A percentile compares a stretch with the other conserved stretches of the same genome.
phyloP scores from a whole-genome alignment of 768 basidiomycete genomes.

The Lyophyllum semitale region DNA sequence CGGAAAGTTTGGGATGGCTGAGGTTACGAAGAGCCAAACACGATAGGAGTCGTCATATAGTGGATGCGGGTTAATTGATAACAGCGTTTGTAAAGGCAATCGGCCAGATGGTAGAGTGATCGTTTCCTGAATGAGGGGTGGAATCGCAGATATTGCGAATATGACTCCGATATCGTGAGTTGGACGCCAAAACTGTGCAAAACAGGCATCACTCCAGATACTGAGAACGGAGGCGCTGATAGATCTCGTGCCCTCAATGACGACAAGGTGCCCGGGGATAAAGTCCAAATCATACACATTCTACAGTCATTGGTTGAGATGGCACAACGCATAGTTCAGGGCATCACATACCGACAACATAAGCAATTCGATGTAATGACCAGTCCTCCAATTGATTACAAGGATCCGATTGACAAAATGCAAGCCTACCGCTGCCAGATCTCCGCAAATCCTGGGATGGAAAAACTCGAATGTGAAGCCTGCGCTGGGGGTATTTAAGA shows the following conservation, averaged over 20 bases:
- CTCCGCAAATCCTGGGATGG: neutral
- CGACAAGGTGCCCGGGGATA: slow-evolving; percentile 1
- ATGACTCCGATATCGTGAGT: neutral
- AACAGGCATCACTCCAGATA: neutral
- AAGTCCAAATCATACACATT: neutral
- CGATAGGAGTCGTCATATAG: slow-evolving; percentile 1
- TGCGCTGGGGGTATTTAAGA: neutral
- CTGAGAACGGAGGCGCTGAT: neutral
- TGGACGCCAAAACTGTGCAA: neutral
- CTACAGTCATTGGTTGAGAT: neutral
- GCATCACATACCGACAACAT: neutral
- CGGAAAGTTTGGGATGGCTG: slow-evolving; percentile 2
- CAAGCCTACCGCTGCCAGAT: slow-evolving; percentile 1
- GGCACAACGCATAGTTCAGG: neutral
- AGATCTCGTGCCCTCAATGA: neutral
- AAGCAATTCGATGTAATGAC: neutral
- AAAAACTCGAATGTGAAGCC: neutral
- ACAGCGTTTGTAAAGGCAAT: neutral
- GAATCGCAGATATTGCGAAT: neutral
- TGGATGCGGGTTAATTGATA: slow-evolving; percentile 6
- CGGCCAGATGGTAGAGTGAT: neutral
- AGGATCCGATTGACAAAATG: neutral
- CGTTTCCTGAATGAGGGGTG: neutral
- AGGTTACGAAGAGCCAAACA: slow-evolving; percentile 5
- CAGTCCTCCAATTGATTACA: slow-evolving; percentile 5